Conservation (phyloP, 2,329 filamentous ascomycete genomes). For the Zasmidium citrigriseum region DNA sequence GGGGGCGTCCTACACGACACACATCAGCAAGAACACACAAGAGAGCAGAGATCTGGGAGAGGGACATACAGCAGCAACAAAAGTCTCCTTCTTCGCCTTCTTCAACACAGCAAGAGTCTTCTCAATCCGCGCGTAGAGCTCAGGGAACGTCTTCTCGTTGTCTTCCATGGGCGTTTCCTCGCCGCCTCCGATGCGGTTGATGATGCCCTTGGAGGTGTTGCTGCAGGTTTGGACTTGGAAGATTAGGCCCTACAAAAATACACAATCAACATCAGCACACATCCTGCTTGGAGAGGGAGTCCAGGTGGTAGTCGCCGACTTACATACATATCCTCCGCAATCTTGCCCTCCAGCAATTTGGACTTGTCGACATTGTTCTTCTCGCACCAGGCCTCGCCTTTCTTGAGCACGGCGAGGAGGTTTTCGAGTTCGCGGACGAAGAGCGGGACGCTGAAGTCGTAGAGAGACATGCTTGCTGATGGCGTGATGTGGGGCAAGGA, state of each 20-base stretch:
- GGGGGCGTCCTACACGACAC: neutral
- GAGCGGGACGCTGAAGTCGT: conserved; percentile 38
- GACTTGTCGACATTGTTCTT: conserved; percentile 39
- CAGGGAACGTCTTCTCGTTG: conserved; percentile 51
- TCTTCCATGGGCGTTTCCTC: conserved; percentile 41
- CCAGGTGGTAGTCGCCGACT: neutral
- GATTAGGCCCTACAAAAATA: conserved; percentile 35
- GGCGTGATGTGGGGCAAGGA: neutral
- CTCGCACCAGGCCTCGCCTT: conserved; percentile 44
- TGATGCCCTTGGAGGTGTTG: conserved; percentile 45
- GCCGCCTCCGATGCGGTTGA: conserved; percentile 40
- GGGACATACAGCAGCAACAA: conserved; percentile 39
- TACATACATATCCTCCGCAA: conserved; percentile 52
- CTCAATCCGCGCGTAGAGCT: conserved; percentile 51
- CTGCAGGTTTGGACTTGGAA: conserved; percentile 52
- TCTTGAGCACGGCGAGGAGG: conserved; percentile 45
- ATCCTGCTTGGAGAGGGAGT: neutral
- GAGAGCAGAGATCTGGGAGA: neutral
- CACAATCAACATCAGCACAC: neutral
- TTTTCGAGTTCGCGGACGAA: conserved; percentile 47
- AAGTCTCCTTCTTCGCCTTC: conserved; percentile 41
- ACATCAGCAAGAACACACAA: neutral
- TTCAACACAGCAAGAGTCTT: conserved; percentile 51
- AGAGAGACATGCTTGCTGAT: conserved; percentile 11
- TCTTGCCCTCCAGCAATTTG: conserved; percentile 42